Base-by-base conservation (phyloP, 1,139 yeast species). In the Kodamaea sp. region DNA sequence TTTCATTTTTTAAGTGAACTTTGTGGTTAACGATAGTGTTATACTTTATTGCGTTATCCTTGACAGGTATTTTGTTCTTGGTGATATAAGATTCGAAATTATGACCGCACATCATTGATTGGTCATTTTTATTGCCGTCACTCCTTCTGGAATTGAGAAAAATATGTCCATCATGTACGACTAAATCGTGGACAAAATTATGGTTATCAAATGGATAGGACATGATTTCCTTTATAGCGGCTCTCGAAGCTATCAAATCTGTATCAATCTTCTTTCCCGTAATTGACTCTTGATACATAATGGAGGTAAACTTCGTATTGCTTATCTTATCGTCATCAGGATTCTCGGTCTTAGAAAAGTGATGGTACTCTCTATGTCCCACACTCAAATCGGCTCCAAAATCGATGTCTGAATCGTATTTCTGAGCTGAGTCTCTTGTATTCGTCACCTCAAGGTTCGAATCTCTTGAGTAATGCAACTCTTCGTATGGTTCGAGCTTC, bases 41-140 rank as follows among this genome's bases (percentile, higher is more conserved):
- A 15, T 29, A 37, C 18, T 31, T 34, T 15, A 15, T 16, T 6
- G 16, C 23, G 13, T 30, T 33, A 12, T 30, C 28, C 11, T 11
- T 22, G 13, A 30, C 29, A 2, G 40, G 40, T 7, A 15, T 11
- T n/a, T 12, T 11, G 7, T 19, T 12, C 2, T 15, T 18, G 4
- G 40, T 37, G 9, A 30, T 38, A 12, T 30, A 22, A 4, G 32
- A 26, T 15, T 37, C 40, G 14, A 37, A 34, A n/a, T 37, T 37
- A 19, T 22, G 22, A 2, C 40, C 40, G 25, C 35, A 34, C 40
- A 37, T 37, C 7, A 11, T 4, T 2, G 32, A 13, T 12, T 12
- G 15, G 15, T 27, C 23, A 7, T 24, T 15, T 8, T 18, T 9
- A 5, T 26, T 30, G 15, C 24, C 13, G 15, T 29, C 37, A 4